A percentile compares a stretch with the other conserved stretches of the same genome.
These are phyloP conservation scores for Aspergillus brunneoviolaceus DNA, from an alignment of 2,329 filamentous ascomycete species.

Conservation along the genomic window DNA sequence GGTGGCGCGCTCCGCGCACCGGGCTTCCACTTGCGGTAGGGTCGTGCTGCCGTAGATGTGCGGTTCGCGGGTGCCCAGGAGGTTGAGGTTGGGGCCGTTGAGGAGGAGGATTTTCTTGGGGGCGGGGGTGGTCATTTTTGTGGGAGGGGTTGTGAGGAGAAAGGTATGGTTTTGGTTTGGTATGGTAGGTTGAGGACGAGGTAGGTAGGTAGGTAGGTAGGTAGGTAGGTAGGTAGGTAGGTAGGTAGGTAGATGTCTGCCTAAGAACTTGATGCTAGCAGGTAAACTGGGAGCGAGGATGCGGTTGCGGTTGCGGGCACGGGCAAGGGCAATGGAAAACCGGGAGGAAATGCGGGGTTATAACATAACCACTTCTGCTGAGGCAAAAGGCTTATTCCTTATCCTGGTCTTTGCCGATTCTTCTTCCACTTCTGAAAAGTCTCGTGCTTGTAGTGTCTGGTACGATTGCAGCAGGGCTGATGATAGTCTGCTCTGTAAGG, in stretches of 20 bases:
- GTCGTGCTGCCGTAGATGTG: slow-evolving; percentile 71
- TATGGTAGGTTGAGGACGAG: neutral
- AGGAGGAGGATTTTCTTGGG: slow-evolving; percentile 62
- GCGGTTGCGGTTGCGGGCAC: too few species aligned
- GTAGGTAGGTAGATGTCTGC: too few species aligned
- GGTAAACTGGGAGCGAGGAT: too few species aligned
- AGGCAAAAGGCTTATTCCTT: neutral
- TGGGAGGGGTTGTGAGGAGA: neutral
- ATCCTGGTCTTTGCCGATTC: neutral
- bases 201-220: too few species aligned
- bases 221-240: neutral
- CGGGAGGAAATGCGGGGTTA: neutral
- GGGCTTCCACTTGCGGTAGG: slow-evolving; percentile 59
- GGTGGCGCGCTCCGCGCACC: slow-evolving; percentile 52
- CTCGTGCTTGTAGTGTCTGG: too few species aligned
- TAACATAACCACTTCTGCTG: too few species aligned
- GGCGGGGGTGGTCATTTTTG: slow-evolving; percentile 23
- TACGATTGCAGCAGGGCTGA: too few species aligned
- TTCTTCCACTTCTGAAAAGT: neutral
- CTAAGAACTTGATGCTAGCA: too few species aligned
- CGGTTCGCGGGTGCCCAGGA: slow-evolving; percentile 73
- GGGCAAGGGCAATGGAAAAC: neutral
- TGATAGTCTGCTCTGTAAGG: too few species aligned
- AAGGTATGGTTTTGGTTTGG: neutral
- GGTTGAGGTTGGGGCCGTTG: slow-evolving; percentile 82